Evolutionary conservation across 2,329 filamentous ascomycete genomes (phyloP).

Genomic region (Penicillium sp.): DNA sequence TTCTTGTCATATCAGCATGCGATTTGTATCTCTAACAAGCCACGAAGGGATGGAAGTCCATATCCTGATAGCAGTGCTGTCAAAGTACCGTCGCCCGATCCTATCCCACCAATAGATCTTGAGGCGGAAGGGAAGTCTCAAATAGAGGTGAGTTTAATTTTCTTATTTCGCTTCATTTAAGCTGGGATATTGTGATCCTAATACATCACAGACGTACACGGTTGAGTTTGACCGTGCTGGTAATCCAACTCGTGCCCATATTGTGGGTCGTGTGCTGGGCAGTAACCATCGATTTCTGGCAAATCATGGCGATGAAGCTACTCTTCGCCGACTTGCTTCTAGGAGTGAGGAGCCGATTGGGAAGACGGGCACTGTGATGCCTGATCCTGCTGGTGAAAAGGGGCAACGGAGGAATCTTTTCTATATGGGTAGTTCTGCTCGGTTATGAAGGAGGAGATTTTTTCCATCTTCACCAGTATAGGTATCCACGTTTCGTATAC

Average conservation of each 20-base stretch:
- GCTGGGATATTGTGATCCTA: too few species aligned
- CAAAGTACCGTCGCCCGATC: conserved; percentile 46
- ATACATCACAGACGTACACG: conserved; percentile 58
- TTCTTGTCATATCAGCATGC: conserved; percentile 69
- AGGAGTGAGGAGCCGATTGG: conserved; percentile 11
- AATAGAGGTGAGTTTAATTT: conserved; percentile 59
- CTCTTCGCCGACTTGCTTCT: conserved; percentile 8
- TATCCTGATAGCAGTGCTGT: conserved; percentile 57
- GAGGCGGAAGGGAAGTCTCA: conserved; percentile 55
- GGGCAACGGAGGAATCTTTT: conserved; percentile 11
- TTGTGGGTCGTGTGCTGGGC: conserved; percentile 57
- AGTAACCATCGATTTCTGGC: conserved; percentile 59
- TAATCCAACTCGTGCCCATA: conserved; percentile 51
- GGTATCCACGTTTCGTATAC: too few species aligned
- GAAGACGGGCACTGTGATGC: conserved; percentile 4
- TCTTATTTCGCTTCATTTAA: too few species aligned
- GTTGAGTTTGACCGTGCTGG: conserved; percentile 61
- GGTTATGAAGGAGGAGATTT: background rate
- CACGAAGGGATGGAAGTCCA: conserved; percentile 37
- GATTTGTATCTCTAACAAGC: conserved; percentile 58
- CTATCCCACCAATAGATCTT: conserved; percentile 46
- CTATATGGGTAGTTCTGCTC: conserved; percentile 6
- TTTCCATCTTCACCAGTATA: too few species aligned
- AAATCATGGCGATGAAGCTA: conserved; percentile 42
- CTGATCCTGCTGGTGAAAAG: conserved; percentile 3